Evolutionary conservation across 768 basidiomycete genomes (phyloP).

Genomic region (Clavulina sp.): DNA sequence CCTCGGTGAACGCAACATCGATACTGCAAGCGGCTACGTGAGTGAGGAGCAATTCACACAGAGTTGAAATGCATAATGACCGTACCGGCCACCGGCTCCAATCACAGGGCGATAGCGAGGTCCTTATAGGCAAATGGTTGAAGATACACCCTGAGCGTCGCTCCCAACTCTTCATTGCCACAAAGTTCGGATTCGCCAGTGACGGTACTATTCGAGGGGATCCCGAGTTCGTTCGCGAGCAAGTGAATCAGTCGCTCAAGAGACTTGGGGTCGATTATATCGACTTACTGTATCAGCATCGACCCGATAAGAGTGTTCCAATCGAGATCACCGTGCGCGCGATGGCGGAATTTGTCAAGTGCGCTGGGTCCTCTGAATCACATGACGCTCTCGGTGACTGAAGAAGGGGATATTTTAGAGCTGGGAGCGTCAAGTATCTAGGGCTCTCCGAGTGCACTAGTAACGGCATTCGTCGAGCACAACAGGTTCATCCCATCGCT

Average conservation of each 20-base stretch:
- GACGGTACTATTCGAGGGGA: background rate
- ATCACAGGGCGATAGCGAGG: constrained; percentile 23
- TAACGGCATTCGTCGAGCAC: constrained; percentile 30
- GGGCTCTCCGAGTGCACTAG: constrained; percentile 36
- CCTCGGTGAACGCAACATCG: constrained; percentile 30
- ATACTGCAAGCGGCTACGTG: constrained; percentile 12
- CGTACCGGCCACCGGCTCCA: background rate
- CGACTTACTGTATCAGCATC: constrained; percentile 11
- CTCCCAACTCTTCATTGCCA: constrained; percentile 40
- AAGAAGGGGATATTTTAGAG: constrained; percentile 14
- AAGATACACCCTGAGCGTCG: constrained; percentile 33
- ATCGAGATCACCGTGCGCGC: constrained; percentile 13
- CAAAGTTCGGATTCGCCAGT: constrained; percentile 31
- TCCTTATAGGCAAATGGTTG: constrained; percentile 33
- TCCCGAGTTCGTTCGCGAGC: constrained; percentile 8
- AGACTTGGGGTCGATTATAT: constrained; percentile 10
- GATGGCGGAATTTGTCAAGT: constrained; percentile 10
- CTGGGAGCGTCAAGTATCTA: constrained; percentile 32
- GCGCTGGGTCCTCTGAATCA: background rate
- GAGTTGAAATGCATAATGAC: background rate
- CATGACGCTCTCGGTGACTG: background rate
- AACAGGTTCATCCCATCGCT: constrained; percentile 13
- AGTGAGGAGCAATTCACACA: constrained; percentile 22
- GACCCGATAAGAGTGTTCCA: constrained; percentile 12
- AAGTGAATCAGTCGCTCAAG: constrained; percentile 9